A percentile compares a stretch with the other conserved stretches of the same genome.
These are phyloP conservation scores for Wickerhamiella dianesei DNA, from an alignment of 805 yeast genomes.

Conservation along the genomic window DNA sequence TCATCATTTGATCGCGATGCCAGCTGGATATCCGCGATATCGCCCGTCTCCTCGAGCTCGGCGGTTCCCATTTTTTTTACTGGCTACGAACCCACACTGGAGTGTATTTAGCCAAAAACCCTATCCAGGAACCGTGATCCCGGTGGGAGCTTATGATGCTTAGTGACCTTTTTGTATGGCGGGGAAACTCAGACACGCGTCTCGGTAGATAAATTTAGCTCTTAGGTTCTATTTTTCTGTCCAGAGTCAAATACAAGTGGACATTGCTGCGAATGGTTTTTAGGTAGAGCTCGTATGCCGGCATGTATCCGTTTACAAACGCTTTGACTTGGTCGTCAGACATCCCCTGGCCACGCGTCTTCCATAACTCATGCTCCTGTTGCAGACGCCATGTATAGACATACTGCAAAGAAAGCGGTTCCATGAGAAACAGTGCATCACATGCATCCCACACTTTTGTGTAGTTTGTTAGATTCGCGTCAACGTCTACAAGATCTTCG, in stretches of 20 bases:
- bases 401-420: constrained; percentile 44
- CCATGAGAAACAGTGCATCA: constrained; percentile 47
- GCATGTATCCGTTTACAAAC: constrained; percentile 80
- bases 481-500: constrained; percentile 30
- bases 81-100: too few relatives aligned
- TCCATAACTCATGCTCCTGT: constrained; percentile 50
- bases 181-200: too few relatives aligned
- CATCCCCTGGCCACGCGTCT: constrained; percentile 60
- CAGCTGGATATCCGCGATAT: too few relatives aligned
- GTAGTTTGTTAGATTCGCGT: constrained; percentile 41
- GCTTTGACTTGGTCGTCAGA: constrained; percentile 47
- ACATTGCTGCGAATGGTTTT: not conserved
- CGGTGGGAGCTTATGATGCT: too few relatives aligned
- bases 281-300: constrained; percentile 58
- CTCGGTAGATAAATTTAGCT: not conserved
- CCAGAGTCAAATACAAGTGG: not conserved
- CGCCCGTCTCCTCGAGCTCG: too few relatives aligned
- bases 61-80: too few relatives aligned
- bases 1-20: not conserved
- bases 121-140: too few relatives aligned
- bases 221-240: not conserved
- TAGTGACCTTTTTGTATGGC: too few relatives aligned
- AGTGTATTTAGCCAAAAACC: too few relatives aligned
- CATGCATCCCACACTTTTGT: constrained; percentile 41
- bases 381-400: constrained; percentile 71